These are phyloP conservation scores for Eutypa lata DNA, from an alignment of 2,329 filamentous ascomycete genomes.

Conservation along the genomic window DNA sequence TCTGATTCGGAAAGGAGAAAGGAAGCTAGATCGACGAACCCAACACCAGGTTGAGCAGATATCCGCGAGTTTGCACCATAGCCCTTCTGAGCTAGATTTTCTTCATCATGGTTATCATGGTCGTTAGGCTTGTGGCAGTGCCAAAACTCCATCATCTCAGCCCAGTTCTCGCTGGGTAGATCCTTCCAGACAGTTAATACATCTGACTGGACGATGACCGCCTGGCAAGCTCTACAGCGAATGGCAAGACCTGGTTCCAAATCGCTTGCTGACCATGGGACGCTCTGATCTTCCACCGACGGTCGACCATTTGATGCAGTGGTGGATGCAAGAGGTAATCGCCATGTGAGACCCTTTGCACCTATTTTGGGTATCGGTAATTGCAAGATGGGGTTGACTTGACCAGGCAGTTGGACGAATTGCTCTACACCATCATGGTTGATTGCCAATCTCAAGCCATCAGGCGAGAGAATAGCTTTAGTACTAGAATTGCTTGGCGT, in stretches of 20 bases:
- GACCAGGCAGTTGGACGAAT: conserved; percentile 41
- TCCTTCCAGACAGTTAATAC: conserved; percentile 73
- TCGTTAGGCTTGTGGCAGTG: conserved; percentile 92
- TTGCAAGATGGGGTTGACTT: conserved; percentile 28
- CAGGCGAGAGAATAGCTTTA: conserved; percentile 38
- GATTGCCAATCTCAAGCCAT: conserved; percentile 45
- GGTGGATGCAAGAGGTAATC: conserved; percentile 40
- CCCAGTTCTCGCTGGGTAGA: conserved; percentile 94
- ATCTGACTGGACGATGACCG: conserved; percentile 34
- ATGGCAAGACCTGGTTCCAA: conserved; percentile 39
- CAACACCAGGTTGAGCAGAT: conserved; percentile 60
- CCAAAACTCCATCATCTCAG: conserved; percentile 99
- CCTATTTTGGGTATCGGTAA: conserved; percentile 36
- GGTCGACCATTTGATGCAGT: neutral
- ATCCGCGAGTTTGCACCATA: conserved; percentile 82
- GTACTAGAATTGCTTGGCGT: conserved; percentile 42
- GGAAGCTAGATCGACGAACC: conserved; percentile 77
- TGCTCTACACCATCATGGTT: conserved; percentile 39
- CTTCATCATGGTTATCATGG: conserved; percentile 45
- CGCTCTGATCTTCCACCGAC: conserved; percentile 34
- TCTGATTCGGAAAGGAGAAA: conserved; percentile 70
- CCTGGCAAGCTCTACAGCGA: conserved; percentile 38
- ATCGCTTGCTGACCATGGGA: conserved; percentile 56
- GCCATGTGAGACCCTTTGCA: conserved; percentile 46
- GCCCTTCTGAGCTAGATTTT: conserved; percentile 61